Base-by-base conservation (phyloP, 2,329 filamentous ascomycete genomes). In the Aureobasidium namibiae region DNA sequence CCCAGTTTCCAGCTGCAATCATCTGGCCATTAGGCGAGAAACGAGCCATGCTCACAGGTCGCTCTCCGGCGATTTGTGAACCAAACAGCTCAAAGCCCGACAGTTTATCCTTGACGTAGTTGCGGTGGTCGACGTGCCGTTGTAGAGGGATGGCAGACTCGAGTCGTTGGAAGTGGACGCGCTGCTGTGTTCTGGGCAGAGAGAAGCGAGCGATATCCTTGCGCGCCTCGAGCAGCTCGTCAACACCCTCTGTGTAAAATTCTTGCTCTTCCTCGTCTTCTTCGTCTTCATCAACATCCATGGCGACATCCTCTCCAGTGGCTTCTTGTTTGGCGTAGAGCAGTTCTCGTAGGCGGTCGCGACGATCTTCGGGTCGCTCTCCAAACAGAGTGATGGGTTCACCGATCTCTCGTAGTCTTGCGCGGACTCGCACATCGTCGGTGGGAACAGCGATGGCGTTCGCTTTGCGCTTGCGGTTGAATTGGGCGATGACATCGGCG, bases 351-450 rank as follows among this genome's bases (percentile, higher is more conserved):
- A 99, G 74, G 64, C 94, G 84, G 69, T 96, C 92, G 76, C 95
- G 82, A 61, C 94, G 81, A 67, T 97, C 92, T 26, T 83, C 86
- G 1, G 87, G 86, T 0, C 89, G 90, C 75, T 99, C 94, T 61
- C 92, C 94, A 65, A 99, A 99, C 0, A 97, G 80, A 0, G 92
- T 99, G 59, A 97, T 85, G 11, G 94, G 94, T 70, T 99, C 89
- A n/a, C 89, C 90, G 63, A 96, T 80, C 67, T 94, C 88, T 64
- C 94, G 85, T 61, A 97, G 81, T 65, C 84, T 85, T 38, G 85
- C 80, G 62, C 91, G 88, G 49, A 99, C 92, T 67, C 89, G 85
- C 62, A 82, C 86, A 77, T 99, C 94, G 71, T 96, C 92, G 58
- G 95, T 99, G 0, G 92, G 94, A 3, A 99, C 94, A 13, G 89